phyloP scores from a whole-genome alignment of 1,139 yeast species.

The Pichia sp. region DNA sequence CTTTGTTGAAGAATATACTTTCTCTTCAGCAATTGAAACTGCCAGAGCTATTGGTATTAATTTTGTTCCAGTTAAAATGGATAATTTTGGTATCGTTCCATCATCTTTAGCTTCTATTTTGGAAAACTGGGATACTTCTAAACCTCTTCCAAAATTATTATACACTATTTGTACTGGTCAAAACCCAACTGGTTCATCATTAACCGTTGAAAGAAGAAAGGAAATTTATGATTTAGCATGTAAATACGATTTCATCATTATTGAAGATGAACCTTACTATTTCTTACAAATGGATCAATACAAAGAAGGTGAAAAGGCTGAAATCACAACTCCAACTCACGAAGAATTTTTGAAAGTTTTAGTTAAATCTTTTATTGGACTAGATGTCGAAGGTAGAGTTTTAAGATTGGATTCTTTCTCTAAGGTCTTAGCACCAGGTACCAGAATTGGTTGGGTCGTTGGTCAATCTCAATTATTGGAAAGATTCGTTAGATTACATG shows the following conservation, averaged over 20 bases:
- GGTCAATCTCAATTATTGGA: constrained; percentile 64
- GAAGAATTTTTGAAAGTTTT: constrained; percentile 58
- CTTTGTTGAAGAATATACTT: constrained; percentile 75
- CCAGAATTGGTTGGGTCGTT: constrained; percentile 85
- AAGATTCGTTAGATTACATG: constrained; percentile 66
- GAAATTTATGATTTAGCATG: constrained; percentile 64
- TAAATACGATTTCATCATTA: constrained; percentile 68
- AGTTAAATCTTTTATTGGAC: constrained; percentile 69
- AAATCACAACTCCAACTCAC: constrained; percentile 25
- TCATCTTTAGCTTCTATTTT: constrained; percentile 56
- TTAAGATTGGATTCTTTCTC: constrained; percentile 86
- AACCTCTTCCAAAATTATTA: constrained; percentile 51
- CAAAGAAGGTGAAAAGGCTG: constrained; percentile 36
- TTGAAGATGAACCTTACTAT: constrained; percentile 94
- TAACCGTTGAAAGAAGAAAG: constrained; percentile 63
- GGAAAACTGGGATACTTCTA: constrained; percentile 53
- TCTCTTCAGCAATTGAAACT: constrained; percentile 78
- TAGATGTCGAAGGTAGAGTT: constrained; percentile 87
- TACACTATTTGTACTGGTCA: constrained; percentile 91
- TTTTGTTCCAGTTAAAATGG: constrained; percentile 72
- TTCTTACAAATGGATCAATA: constrained; percentile 81
- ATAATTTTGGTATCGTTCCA: constrained; percentile 72
- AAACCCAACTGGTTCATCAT: constrained; percentile 87
- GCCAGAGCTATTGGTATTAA: constrained; percentile 67
- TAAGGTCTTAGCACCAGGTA: constrained; percentile 88